Percentiles rank a stretch among this genome's conserved stretches.
phyloP scores from a whole-genome alignment of 345 rosid species.

The Luvunga scandens region DNA sequence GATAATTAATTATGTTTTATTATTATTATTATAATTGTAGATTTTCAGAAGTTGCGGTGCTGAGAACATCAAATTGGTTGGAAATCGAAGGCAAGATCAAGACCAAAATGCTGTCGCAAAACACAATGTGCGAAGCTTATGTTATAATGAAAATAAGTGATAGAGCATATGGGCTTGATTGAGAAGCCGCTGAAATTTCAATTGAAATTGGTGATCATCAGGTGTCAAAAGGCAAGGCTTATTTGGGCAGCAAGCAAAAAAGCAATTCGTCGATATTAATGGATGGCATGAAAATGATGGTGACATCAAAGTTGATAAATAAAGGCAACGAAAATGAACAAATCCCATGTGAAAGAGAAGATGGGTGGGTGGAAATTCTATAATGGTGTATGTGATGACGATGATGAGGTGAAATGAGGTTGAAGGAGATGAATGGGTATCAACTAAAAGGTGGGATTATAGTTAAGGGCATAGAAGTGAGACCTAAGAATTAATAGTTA shows the following conservation, averaged over 20 bases:
- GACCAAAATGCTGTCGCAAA: constrained; percentile 28
- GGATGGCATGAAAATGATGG: constrained; percentile 4
- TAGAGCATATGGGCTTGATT: constrained; percentile 38
- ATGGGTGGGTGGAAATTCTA: constrained; percentile 78
- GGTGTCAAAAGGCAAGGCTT: constrained; percentile 4
- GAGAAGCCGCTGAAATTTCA: constrained; percentile 20
- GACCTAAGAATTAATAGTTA: constrained; percentile 38
- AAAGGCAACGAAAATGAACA: constrained; percentile 3
- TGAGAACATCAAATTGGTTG: constrained; percentile 35
- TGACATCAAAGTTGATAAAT: constrained; percentile 9
- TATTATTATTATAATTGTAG: constrained; percentile 6
- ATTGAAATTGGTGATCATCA: constrained; percentile 17
- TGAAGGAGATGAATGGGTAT: constrained; percentile 66
- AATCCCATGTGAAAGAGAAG: constrained; percentile 33
- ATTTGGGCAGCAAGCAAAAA: background rate
- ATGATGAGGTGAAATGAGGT: constrained; percentile 49
- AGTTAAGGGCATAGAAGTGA: constrained; percentile 71
- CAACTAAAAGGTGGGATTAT: constrained; percentile 71
- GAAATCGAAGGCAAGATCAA: constrained; percentile 38
- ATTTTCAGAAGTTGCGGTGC: constrained; percentile 40
- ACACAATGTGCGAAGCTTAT: constrained; percentile 39
- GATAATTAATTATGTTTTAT: background rate
- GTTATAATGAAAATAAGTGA: constrained; percentile 25
- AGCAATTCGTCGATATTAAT: too few relatives aligned
- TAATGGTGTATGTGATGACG: constrained; percentile 20